Base-by-base conservation (phyloP, 2,329 filamentous ascomycete species). In the Cylindrodendrum hubeiense region DNA sequence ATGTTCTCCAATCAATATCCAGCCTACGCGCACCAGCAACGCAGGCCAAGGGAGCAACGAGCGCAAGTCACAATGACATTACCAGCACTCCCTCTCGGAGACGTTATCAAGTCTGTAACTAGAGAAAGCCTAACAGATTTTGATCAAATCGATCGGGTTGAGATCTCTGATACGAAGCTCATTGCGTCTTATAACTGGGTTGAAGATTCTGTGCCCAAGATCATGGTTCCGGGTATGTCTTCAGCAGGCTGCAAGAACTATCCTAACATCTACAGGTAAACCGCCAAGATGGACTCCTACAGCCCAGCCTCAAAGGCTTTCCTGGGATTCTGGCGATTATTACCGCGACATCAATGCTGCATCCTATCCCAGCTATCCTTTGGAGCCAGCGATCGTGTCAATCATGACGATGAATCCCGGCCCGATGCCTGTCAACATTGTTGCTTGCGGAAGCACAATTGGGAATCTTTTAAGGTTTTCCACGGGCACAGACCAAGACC, bases 361-460 rank as follows among this genome's bases (percentile, higher is more conserved):
- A 0, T 79, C 77, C 3, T 87, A 79, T 59, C 82, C 86, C 2
- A 69, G 71, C 3, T 83, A 87, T 69, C 86, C 86, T 0, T 78
- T 85, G 21, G 85, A 88, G 59, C 83, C 87, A 1, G 79, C 83
- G 0, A 79, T 87, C 7, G 70, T 79, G 26, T 79, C 83, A 1
- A 66, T 85, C 2, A 72, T 79, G 71, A 67, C 61, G 46, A 73
- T 75, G 67, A 63, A 70, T 8, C 67, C 69, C 2, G 3, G 34
- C 0, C 60, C 72, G 5, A 17, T 66, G 4, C 66, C 68, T 1
- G 59, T 90, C 34, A 86, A 92, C 69, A 70, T 93, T 89, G 33
- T 92, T 13, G 87, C 82, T 0, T 93, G 90, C 63, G 83, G 83
- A 0, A 91, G 85, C 68, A 91, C 88, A 0, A 64, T 92, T 0